phyloP scores from a whole-genome alignment of 129 eudicot genomes.

The Pulicaria dysenterica region DNA sequence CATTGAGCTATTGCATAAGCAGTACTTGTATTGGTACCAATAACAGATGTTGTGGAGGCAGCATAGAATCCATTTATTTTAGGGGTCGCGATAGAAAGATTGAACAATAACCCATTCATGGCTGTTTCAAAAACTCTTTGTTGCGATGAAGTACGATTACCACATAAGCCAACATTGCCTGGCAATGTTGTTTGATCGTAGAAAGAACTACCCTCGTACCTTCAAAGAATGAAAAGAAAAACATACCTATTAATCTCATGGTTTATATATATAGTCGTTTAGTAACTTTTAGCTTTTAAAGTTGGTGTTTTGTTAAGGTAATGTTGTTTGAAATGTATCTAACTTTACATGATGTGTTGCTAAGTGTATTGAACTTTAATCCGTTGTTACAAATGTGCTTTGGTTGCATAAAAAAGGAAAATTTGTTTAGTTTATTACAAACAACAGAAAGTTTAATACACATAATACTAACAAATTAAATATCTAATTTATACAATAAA shows the following conservation, averaged over 20 bases:
- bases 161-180: constrained; percentile 63
- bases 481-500: too few species aligned
- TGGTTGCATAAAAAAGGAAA: too few species aligned
- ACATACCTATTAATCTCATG: not conserved
- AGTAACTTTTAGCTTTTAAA: too few species aligned
- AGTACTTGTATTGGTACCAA: constrained; percentile 37
- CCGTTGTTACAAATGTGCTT: too few species aligned
- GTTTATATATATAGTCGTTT: not conserved
- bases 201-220: constrained; percentile 76
- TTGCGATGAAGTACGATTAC: constrained; percentile 56
- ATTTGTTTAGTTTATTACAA: too few species aligned
- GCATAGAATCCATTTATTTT: constrained; percentile 63
- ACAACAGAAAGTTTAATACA: too few species aligned
- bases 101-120: constrained; percentile 42
- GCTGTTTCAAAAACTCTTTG: constrained; percentile 43
- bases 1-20: constrained; percentile 69
- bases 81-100: constrained; percentile 66
- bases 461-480: too few species aligned
- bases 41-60: constrained; percentile 43
- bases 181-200: constrained; percentile 54
- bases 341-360: too few species aligned
- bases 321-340: too few species aligned
- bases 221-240: not conserved
- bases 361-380: too few species aligned
- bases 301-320: too few species aligned